phyloP scores from a whole-genome alignment of 495 filamentous ascomycete species.

The Lepidopterella palustris region DNA sequence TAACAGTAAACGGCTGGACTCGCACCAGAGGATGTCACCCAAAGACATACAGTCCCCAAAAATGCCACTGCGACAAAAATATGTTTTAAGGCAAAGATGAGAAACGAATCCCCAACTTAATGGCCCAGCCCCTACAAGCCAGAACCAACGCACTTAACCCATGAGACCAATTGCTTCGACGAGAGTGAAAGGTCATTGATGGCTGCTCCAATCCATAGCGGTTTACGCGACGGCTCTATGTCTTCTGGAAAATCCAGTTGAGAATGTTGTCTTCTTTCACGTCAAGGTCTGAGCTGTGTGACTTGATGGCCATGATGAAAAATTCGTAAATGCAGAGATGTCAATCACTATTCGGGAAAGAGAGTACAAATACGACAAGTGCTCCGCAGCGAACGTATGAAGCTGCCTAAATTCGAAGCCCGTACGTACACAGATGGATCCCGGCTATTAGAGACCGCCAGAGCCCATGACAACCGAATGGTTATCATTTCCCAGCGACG shows the following conservation, averaged over 20 bases:
- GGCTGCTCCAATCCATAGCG: not conserved
- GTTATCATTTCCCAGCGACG: too few relatives aligned
- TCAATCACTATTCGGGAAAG: too few relatives aligned
- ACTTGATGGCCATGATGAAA: not conserved
- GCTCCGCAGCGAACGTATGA: too few relatives aligned
- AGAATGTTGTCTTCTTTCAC: not conserved
- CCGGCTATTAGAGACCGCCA: too few relatives aligned
- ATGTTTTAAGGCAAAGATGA: constrained; percentile 2
- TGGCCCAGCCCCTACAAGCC: not conserved
- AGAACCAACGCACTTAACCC: constrained; percentile 1
- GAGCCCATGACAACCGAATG: too few relatives aligned
- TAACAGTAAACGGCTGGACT: constrained; percentile 5
- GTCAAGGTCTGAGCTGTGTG: not conserved
- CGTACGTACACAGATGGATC: too few relatives aligned
- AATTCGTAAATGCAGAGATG: too few relatives aligned
- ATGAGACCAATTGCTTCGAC: constrained; percentile 2
- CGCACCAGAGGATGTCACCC: not conserved
- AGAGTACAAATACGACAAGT: too few relatives aligned
- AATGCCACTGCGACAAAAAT: constrained; percentile 4
- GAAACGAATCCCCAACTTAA: not conserved
- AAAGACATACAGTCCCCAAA: not conserved
- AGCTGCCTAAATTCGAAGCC: too few relatives aligned
- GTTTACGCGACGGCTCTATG: not conserved
- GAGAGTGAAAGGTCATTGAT: not conserved
- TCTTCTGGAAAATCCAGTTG: not conserved